Evolutionary conservation across 345 rosid species (phyloP), one percentile per base, ranked within the genome.

Genomic region (Cardiospermum halicacabum): DNA sequence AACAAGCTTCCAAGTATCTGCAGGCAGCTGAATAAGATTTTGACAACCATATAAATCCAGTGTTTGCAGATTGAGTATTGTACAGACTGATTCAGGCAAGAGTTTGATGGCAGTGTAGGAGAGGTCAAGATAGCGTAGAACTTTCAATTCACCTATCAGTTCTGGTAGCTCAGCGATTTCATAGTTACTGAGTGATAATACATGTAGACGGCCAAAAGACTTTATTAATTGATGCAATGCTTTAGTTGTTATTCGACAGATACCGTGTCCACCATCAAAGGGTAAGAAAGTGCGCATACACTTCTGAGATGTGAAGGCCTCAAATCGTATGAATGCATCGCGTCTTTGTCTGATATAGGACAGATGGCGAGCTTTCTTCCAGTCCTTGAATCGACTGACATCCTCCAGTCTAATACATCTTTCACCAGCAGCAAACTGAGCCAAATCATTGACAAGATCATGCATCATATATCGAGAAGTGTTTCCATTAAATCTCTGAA

Each of bases 391-490:
- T 67, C 54, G 66, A 61, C 28, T 34, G 45, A 50, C 67, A 47
- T 54, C 57, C 47, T 75, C 80, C 64, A 62, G 55, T 30, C 68
- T 67, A 60, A 65, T 63, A 64, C 78, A 70, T 50, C 43, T 56
- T 3, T 70, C 68, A 16, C 68, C 66, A 0, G 66, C 56, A 8
- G 76, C 80, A 77, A 48, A 72, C 7, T 67, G 69, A 53, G 82
- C 68, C 16, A 81, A 67, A 50, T 81, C 79, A 24, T 27, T 64
- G 50, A 80, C 34, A 48, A 71, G 72, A 22, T 80, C 81, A 58
- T 77, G 84, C 84, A 74, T 80, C 2, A 61, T 27, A 9, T 73
- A 76, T 11, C 9, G 19, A 53, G 32, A 22, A 24, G 26, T 25
- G 5, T 25, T 53, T 0, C 8, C 30, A 53, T 5, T 13, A 28